These are phyloP conservation scores for Pseudisothecium myosuroides DNA, from an alignment of 225 moss, liverwort and hornwort species.

Conservation along the genomic window DNA sequence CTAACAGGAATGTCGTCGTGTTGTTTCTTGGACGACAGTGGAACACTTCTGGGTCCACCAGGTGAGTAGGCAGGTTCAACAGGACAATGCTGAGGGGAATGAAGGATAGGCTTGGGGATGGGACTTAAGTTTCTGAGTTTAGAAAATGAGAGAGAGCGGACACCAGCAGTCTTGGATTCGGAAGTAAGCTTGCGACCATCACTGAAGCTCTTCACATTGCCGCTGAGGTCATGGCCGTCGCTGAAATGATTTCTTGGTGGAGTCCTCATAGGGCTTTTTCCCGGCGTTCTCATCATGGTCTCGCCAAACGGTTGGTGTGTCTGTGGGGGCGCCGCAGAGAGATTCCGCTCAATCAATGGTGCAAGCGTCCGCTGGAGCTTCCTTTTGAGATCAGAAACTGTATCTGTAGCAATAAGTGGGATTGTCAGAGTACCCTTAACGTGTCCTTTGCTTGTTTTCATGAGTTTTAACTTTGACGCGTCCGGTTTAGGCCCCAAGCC, in stretches of 20 bases:
- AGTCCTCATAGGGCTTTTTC: constrained; percentile 28
- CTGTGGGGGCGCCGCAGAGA: neutral
- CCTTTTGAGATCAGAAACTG: constrained; percentile 70
- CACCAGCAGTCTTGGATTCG: constrained; percentile 23
- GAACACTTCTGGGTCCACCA: constrained; percentile 23
- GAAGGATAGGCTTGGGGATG: neutral
- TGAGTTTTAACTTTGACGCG: constrained; percentile 63
- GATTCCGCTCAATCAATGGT: constrained; percentile 69
- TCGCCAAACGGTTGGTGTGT: constrained; percentile 31
- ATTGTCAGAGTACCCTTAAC: constrained; percentile 70
- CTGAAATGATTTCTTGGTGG: constrained; percentile 21
- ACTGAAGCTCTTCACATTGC: neutral
- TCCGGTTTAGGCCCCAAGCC: constrained; percentile 24
- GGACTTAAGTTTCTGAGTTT: constrained; percentile 30
- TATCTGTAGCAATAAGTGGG: constrained; percentile 74
- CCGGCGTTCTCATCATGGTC: constrained; percentile 31
- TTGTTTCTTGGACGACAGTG: constrained; percentile 18
- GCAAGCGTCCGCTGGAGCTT: constrained; percentile 78
- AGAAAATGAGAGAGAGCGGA: constrained; percentile 41
- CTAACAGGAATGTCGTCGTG: neutral
- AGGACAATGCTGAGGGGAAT: constrained; percentile 20
- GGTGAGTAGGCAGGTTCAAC: constrained; percentile 19
- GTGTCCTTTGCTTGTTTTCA: constrained; percentile 73
- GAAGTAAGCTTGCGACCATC: constrained; percentile 23
- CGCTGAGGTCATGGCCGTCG: neutral